Percentiles rank a stretch among this genome's conserved stretches.
Conservation (phyloP, 306 rosid genomes). For the Malus fusca region DNA sequence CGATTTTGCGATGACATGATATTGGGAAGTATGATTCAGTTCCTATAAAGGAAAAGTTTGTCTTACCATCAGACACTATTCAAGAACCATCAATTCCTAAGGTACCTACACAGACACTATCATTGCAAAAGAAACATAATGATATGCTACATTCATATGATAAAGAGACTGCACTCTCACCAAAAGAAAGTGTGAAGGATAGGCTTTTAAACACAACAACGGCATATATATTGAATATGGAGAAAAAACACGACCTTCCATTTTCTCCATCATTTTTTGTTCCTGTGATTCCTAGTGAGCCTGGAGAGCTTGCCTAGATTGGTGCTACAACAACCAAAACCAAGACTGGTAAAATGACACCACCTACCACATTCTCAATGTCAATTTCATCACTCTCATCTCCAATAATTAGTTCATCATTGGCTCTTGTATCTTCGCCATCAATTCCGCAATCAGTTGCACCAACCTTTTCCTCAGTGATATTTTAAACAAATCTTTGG, state of each 20-base stretch:
- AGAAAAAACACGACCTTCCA: constrained; percentile 25
- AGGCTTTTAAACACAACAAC: constrained; percentile 23
- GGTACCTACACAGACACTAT: constrained; percentile 22
- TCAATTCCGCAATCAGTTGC: constrained; percentile 24
- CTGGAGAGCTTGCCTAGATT: constrained; percentile 18
- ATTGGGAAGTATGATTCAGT: constrained; percentile 24
- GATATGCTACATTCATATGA: constrained; percentile 27
- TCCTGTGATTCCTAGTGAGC: constrained; percentile 13
- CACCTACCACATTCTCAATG: constrained; percentile 23
- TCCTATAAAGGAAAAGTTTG: constrained; percentile 31
- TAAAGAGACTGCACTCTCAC: constrained; percentile 20
- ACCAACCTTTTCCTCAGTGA: constrained; percentile 25
- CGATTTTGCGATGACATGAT: constrained; percentile 10
- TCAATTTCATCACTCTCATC: constrained; percentile 26
- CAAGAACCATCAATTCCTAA: constrained; percentile 25
- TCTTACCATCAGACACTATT: constrained; percentile 20
- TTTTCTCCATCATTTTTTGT: constrained; percentile 24
- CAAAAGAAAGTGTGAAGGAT: constrained; percentile 19
- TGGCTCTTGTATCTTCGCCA: constrained; percentile 23
- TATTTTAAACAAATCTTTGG: constrained; percentile 19
- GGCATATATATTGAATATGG: constrained; percentile 28
- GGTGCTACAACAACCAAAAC: constrained; percentile 22
- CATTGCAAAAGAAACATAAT: constrained; percentile 25
- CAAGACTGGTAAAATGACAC: constrained; percentile 25
- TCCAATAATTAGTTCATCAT: constrained; percentile 2